phyloP scores from a whole-genome alignment of 441 rosid genomes.

The Eutrema salsugineum region DNA sequence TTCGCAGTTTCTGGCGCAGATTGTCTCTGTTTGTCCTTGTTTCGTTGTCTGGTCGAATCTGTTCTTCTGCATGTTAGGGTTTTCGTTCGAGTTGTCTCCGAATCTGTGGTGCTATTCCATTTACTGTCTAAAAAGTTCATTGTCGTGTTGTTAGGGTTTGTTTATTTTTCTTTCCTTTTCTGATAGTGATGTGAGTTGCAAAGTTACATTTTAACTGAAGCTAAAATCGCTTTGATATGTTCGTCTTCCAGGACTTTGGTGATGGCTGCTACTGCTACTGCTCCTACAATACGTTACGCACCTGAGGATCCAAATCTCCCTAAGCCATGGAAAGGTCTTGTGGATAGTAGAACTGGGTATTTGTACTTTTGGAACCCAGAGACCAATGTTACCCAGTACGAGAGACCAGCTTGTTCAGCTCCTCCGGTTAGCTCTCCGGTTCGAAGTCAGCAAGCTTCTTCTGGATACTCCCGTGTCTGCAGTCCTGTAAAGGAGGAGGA shows the following conservation, averaged over 20 bases:
- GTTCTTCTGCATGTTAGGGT: constrained; percentile 31
- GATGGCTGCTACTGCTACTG: constrained; percentile 76
- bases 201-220: neutral
- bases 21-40: neutral
- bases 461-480: constrained; percentile 30
- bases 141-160: neutral
- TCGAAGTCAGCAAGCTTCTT: constrained; percentile 53
- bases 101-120: neutral
- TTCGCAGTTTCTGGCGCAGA: neutral
- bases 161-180: neutral
- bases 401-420: constrained; percentile 47
- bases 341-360: constrained; percentile 82
- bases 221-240: neutral
- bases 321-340: constrained; percentile 92
- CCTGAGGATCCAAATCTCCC: constrained; percentile 92
- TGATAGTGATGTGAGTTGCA: too few relatives aligned
- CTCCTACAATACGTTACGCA: constrained; percentile 66
- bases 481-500: constrained; percentile 54
- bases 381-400: constrained; percentile 90
- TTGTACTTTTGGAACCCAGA: constrained; percentile 93
- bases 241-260: neutral
- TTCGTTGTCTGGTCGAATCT: neutral
- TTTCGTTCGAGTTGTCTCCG: neutral
- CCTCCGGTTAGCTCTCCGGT: constrained; percentile 48
- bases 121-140: neutral